Evolutionary conservation across 1,284 basidiomycete species (phyloP), one percentile per base, ranked within the genome.

Genomic region (Pascua sp.): DNA sequence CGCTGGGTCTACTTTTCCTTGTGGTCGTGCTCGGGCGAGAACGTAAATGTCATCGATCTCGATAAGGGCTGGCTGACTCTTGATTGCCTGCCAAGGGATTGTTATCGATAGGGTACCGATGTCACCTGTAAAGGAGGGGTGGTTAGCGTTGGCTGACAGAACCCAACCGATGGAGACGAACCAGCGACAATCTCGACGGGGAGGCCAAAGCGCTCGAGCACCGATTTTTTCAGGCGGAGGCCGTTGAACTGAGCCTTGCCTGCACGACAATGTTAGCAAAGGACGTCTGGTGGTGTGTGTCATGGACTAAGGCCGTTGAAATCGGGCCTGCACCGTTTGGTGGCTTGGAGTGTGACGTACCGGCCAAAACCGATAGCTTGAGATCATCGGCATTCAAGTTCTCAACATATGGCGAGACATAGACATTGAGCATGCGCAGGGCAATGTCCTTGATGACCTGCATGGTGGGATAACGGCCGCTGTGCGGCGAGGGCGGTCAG

Each of bases 131-230:
- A n/a, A 38, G 5, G 17, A 60, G 56, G 39, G 10, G 24, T 32
- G 24, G 24, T 32, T 32, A 32, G 24, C 7, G 24, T 32, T 7
- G 24, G 24, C 24, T 32, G 24, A 32, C 24, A 32, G 24, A 32
- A 32, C 24, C 24, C 24, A 32, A 32, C 24, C 24, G 4, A 32
- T 32, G 24, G 24, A 32, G 42, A 61, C 73, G 39, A 64, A 88
- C 90, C 96, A 81, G 98, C 92, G 17, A 92, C 81, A 37, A 99
- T 93, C 79, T 98, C 94, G 5, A 99, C 87, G 0, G 97, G 97
- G 16, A 99, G 81, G 56, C 91, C 85, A 73, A 98, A 96, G 75
- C 97, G 94, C 78, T 99, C 96, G 57, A 99, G 81, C 1, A 91
- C 92, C 45, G 90, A 90, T 77, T 88, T 94, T 81, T 97, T 98